Percentiles rank a stretch among this genome's conserved stretches.
Evolutionary conservation across 2,329 filamentous ascomycete genomes (phyloP).

Genomic region (Arthroderma sp.): DNA sequence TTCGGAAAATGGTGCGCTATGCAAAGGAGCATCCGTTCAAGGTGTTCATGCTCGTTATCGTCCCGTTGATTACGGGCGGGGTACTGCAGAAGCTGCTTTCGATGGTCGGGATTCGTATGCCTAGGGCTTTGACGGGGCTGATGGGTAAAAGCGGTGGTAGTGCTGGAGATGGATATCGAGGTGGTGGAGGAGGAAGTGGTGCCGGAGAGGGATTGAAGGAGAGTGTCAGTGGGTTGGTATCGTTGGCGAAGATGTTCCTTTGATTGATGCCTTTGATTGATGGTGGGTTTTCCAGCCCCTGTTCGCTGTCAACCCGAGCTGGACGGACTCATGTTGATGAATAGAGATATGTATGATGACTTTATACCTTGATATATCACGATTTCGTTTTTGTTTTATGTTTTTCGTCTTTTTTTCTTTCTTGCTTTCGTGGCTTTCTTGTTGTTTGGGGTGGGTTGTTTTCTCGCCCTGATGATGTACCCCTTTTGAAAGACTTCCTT

Average conservation of each 20-base stretch:
- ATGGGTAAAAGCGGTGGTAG: conserved; percentile 23
- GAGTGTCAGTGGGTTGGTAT: conserved; percentile 35
- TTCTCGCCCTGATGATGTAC: no score
- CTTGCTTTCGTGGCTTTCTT: not conserved
- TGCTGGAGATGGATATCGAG: conserved; percentile 13
- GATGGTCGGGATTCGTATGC: conserved; percentile 67
- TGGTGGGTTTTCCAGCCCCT: not conserved
- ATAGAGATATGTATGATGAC: not conserved
- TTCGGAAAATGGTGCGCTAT: conserved; percentile 70
- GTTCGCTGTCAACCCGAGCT: not conserved
- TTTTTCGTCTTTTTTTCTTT: not conserved
- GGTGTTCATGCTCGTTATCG: conserved; percentile 72
- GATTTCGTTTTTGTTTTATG: not conserved
- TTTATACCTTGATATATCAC: conserved; percentile 9
- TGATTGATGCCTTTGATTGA: conserved; percentile 35
- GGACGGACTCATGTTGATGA: not conserved
- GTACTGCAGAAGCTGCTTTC: conserved; percentile 64
- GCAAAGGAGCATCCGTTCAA: conserved; percentile 73
- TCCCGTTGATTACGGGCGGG: conserved; percentile 77
- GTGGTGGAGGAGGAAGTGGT: conserved; percentile 16
- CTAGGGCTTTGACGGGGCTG: conserved; percentile 40
- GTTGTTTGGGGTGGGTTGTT: not conserved
- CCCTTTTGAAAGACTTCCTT: no score
- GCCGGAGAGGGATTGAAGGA: conserved; percentile 10
- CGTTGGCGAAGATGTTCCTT: conserved; percentile 40